Percentiles rank a stretch among this genome's conserved stretches.
Evolutionary conservation across 768 basidiomycete species (phyloP).

Genomic region (Lentinula aciculospora): DNA sequence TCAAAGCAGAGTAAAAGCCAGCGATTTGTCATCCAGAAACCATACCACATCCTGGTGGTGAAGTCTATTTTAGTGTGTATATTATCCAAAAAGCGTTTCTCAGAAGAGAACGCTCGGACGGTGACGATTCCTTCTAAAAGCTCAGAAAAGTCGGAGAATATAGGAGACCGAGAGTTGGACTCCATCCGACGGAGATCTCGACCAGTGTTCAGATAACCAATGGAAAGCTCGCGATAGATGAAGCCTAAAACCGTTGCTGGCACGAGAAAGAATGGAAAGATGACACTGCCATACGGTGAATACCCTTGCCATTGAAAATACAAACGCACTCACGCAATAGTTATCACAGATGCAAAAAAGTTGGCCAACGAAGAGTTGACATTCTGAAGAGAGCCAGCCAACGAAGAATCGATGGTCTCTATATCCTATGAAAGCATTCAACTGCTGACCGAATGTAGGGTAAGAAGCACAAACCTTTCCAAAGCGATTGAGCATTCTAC

Average conservation of each 20-base stretch:
- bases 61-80: slow-evolving; percentile 70
- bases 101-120: slow-evolving; percentile 85
- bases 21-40: slow-evolving; percentile 86
- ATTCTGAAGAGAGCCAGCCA: slow-evolving; percentile 62
- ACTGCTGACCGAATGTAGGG: not conserved
- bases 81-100: slow-evolving; percentile 68
- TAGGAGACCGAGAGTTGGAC: slow-evolving; percentile 79
- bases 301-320: not conserved
- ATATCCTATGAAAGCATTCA: slow-evolving; percentile 45
- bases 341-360: slow-evolving; percentile 72
- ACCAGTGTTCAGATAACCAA: slow-evolving; percentile 74
- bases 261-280: slow-evolving; percentile 81
- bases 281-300: slow-evolving; percentile 30
- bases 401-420: slow-evolving; percentile 77
- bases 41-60: slow-evolving; percentile 67
- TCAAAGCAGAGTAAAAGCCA: slow-evolving; percentile 87
- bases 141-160: slow-evolving; percentile 80
- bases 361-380: slow-evolving; percentile 76
- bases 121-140: slow-evolving; percentile 88
- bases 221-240: slow-evolving; percentile 62
- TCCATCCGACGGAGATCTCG: slow-evolving; percentile 88
- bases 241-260: slow-evolving; percentile 72
- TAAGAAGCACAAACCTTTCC: slow-evolving; percentile 42
- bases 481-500: slow-evolving; percentile 84
- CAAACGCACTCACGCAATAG: slow-evolving; percentile 48